A percentile compares a stretch with the other conserved stretches of the same genome.
phyloP scores from a whole-genome alignment of 75 land plant genomes.

The Pinus albicaulis region DNA sequence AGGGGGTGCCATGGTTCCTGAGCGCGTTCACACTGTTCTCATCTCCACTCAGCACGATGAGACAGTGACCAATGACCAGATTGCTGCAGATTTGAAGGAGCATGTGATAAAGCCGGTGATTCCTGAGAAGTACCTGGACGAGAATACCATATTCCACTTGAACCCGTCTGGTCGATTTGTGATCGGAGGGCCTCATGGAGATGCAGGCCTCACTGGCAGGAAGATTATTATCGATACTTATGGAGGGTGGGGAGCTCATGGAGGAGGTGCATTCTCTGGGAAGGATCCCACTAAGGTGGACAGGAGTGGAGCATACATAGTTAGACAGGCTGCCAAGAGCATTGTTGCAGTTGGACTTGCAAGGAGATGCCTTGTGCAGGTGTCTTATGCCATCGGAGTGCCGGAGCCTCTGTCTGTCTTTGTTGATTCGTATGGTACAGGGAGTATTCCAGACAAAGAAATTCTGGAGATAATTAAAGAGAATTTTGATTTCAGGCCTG shows the following conservation, averaged over 20 bases:
- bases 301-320: conserved; percentile 49
- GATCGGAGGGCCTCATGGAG: conserved; percentile 80
- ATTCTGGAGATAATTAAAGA: conserved; percentile 62
- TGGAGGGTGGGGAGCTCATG: conserved; percentile 33
- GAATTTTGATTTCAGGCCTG: conserved; percentile 69
- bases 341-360: conserved; percentile 58
- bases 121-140: conserved; percentile 51
- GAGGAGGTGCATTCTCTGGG: conserved; percentile 33
- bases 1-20: conserved; percentile 59
- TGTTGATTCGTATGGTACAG: conserved; percentile 36
- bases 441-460: conserved; percentile 50
- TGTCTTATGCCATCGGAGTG: conserved; percentile 38
- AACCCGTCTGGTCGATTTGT: conserved; percentile 72
- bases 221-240: conserved; percentile 46
- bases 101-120: conserved; percentile 69
- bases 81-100: conserved; percentile 55
- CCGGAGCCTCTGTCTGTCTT: conserved; percentile 38
- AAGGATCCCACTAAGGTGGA: conserved; percentile 61
- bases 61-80: conserved; percentile 69
- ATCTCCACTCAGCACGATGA: conserved; percentile 83
- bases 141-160: conserved; percentile 69
- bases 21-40: conserved; percentile 65
- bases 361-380: conserved; percentile 49
- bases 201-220: conserved; percentile 70
- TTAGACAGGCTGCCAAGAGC: conserved; percentile 77